Conservation (phyloP, 73 alveolate species). For the Stentor coeruleus region DNA sequence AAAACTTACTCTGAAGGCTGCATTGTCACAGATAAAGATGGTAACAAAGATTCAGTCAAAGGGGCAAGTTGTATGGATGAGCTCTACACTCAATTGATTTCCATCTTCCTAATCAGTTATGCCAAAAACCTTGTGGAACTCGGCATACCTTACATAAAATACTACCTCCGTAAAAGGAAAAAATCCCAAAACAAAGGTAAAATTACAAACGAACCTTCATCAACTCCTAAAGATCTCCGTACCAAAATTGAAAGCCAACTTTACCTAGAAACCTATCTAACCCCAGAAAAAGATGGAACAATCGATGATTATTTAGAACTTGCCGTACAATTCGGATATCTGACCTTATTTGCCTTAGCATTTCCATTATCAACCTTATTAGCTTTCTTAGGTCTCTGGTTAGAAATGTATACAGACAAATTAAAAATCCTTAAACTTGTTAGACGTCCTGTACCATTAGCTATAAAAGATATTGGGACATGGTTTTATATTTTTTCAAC, state of each 20-base stretch:
- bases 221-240: background rate
- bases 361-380: constrained; percentile 43
- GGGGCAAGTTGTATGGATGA: constrained; percentile 36
- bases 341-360: constrained; percentile 42
- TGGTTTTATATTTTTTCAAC: constrained; percentile 39
- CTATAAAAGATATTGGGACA: constrained; percentile 49
- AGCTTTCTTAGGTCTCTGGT: constrained; percentile 33
- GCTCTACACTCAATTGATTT: constrained; percentile 32
- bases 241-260: constrained; percentile 32
- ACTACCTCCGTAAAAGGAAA: background rate
- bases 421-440: constrained; percentile 26
- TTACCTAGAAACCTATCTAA: constrained; percentile 32
- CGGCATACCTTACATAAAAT: constrained; percentile 31
- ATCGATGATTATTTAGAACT: constrained; percentile 47
- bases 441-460: constrained; percentile 52
- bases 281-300: constrained; percentile 51
- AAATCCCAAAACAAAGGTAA: background rate
- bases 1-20: constrained; percentile 23
- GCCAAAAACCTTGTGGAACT: constrained; percentile 31
- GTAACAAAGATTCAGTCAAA: background rate
- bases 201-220: background rate
- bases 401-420: constrained; percentile 39
- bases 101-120: constrained; percentile 31
- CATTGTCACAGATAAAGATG: background rate
- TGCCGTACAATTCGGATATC: constrained; percentile 35